Conservation (phyloP, 352 stramenopile species). For the Phytopythium sindhum region DNA sequence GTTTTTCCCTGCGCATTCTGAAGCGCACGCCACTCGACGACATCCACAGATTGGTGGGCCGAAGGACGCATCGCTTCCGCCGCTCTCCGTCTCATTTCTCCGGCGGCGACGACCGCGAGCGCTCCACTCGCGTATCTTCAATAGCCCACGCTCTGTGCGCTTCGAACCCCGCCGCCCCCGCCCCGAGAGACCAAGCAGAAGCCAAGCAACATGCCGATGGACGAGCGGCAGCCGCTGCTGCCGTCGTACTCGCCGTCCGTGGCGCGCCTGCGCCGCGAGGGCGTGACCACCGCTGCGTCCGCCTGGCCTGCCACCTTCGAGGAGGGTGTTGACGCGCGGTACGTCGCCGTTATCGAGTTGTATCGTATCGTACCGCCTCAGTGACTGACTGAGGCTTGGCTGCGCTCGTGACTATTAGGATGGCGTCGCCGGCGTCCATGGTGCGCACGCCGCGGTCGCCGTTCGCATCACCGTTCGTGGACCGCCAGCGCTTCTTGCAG, state of each 20-base stretch:
- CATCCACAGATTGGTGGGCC: neutral
- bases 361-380: neutral
- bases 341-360: conserved; percentile 4
- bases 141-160: neutral
- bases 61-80: neutral
- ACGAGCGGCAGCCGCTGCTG: conserved; percentile 37
- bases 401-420: conserved; percentile 15
- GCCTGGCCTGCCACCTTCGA: conserved; percentile 78
- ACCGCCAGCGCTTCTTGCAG: conserved; percentile 38
- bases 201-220: neutral
- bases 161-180: neutral
- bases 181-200: neutral
- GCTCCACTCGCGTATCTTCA: neutral
- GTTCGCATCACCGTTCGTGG: conserved; percentile 37
- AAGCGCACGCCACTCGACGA: neutral
- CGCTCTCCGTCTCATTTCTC: neutral
- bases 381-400: neutral
- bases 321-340: conserved; percentile 55
- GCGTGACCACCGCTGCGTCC: conserved; percentile 26
- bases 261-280: conserved; percentile 25
- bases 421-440: conserved; percentile 53
- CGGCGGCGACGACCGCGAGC: neutral
- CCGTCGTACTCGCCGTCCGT: conserved; percentile 65
- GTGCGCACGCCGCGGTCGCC: conserved; percentile 23
- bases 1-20: neutral